Percentiles rank a stretch among this genome's conserved stretches.
phyloP scores from a whole-genome alignment of 805 yeast species.

The Candida tammaniensis region DNA sequence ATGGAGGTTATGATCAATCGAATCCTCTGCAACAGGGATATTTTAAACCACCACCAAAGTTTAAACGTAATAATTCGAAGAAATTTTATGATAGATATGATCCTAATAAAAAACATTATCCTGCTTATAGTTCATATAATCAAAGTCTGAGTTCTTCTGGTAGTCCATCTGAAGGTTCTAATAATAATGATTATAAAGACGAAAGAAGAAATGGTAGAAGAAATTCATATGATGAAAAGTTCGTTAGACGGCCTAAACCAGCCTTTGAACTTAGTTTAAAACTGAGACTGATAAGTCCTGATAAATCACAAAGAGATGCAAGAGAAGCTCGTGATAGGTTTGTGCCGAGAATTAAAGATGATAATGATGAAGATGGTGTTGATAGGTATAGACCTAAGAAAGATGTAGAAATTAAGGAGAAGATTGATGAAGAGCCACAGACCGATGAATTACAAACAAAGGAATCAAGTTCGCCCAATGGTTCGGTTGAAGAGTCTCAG shows the following conservation, averaged over 20 bases:
- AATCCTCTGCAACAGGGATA: background rate
- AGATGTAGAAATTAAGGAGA: conserved; percentile 1
- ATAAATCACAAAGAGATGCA: conserved; percentile 2
- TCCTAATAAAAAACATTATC: conserved; percentile 7
- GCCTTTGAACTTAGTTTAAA: conserved; percentile 13
- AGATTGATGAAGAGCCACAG: too few relatives aligned
- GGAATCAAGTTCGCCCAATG: too few relatives aligned
- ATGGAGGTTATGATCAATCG: conserved; percentile 3
- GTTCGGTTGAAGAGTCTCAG: too few relatives aligned
- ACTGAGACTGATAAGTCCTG: conserved; percentile 9
- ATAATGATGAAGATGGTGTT: conserved; percentile 3
- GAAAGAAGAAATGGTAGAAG: conserved; percentile 6
- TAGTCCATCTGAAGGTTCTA: background rate
- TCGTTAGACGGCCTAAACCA: conserved; percentile 10
- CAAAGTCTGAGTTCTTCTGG: background rate
- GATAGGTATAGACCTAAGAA: background rate
- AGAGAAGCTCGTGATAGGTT: conserved; percentile 1
- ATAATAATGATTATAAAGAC: conserved; percentile 1
- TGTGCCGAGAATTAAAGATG: conserved; percentile 6
- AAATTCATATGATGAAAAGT: conserved; percentile 7
- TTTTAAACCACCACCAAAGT: conserved; percentile 11
- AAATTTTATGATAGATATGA: conserved; percentile 13
- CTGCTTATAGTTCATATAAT: conserved; percentile 3
- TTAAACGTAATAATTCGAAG: conserved; percentile 8
- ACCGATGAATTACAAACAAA: too few relatives aligned